Percentiles rank a stretch among this genome's conserved stretches.
These are phyloP conservation scores for Setaria italica DNA, from an alignment of 202 grass and related monocot species.

Conservation along the genomic window DNA sequence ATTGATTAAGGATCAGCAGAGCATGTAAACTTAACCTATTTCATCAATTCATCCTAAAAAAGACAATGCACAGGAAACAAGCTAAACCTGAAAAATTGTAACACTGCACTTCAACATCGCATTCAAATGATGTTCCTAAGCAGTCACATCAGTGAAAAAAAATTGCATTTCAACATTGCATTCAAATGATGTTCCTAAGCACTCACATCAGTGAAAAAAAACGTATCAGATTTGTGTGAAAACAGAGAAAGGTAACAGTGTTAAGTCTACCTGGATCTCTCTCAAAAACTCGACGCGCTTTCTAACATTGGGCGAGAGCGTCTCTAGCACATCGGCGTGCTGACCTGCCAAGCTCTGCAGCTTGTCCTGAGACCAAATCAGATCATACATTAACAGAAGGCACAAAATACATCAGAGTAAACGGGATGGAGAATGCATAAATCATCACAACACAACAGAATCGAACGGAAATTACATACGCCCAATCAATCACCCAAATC, in stretches of 20 bases:
- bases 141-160: neutral
- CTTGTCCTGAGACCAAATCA: constrained; percentile 71
- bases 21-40: neutral
- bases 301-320: constrained; percentile 82
- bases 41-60: neutral
- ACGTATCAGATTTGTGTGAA: neutral
- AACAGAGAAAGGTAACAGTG: neutral
- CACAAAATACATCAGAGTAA: neutral
- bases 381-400: constrained; percentile 3
- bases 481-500: constrained; percentile 31
- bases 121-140: neutral
- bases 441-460: neutral
- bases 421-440: neutral
- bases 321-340: constrained; percentile 73
- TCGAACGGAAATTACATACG: neutral
- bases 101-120: neutral
- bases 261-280: constrained; percentile 70
- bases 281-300: constrained; percentile 85
- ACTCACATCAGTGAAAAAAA: neutral
- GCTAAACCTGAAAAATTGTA: neutral
- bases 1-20: neutral
- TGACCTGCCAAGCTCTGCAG: constrained; percentile 87
- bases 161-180: neutral
- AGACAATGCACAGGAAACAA: neutral
- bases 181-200: neutral